A percentile compares a stretch with the other conserved stretches of the same genome.
Evolutionary conservation across 495 filamentous ascomycete species (phyloP).

Genomic region (Lindgomyces ingoldianus): DNA sequence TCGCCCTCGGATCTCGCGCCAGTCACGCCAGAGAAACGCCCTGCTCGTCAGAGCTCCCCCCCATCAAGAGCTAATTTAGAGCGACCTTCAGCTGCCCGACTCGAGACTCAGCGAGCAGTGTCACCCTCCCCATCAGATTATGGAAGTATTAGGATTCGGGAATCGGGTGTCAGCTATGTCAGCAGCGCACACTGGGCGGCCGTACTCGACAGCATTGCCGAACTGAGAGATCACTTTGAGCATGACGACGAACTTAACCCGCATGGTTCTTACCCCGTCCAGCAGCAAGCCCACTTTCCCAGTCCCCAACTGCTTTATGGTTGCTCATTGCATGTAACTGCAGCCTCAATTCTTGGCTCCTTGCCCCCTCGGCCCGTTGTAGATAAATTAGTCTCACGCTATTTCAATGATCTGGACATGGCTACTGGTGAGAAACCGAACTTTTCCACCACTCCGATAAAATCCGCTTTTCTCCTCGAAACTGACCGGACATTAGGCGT

Average conservation of each 20-base stretch:
- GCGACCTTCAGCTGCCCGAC: too few species aligned
- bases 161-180: slow-evolving; percentile 49
- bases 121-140: slow-evolving; percentile 37
- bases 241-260: slow-evolving; percentile 37
- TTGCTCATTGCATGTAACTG: not conserved
- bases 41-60: not conserved
- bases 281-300: not conserved
- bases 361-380: not conserved
- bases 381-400: not conserved
- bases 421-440: slow-evolving; percentile 36
- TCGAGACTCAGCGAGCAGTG: not conserved
- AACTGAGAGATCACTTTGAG: slow-evolving; percentile 37
- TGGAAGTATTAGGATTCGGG: slow-evolving; percentile 26
- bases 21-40: not conserved
- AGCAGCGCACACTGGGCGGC: slow-evolving; percentile 59
- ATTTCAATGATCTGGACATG: not conserved
- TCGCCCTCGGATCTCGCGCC: not conserved
- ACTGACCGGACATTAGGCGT: slow-evolving; percentile 36
- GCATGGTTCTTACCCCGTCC: not conserved
- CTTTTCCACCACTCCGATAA: slow-evolving; percentile 3
- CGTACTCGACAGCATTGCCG: slow-evolving; percentile 49
- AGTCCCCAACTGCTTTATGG: not conserved
- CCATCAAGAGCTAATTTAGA: too few species aligned
- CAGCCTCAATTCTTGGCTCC: not conserved
- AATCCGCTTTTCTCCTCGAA: slow-evolving; percentile 39